Evolutionary conservation across 2,329 filamentous ascomycete genomes (phyloP), one percentile per base, ranked within the genome.

Genomic region (Neodidymelliopsis sp.): DNA sequence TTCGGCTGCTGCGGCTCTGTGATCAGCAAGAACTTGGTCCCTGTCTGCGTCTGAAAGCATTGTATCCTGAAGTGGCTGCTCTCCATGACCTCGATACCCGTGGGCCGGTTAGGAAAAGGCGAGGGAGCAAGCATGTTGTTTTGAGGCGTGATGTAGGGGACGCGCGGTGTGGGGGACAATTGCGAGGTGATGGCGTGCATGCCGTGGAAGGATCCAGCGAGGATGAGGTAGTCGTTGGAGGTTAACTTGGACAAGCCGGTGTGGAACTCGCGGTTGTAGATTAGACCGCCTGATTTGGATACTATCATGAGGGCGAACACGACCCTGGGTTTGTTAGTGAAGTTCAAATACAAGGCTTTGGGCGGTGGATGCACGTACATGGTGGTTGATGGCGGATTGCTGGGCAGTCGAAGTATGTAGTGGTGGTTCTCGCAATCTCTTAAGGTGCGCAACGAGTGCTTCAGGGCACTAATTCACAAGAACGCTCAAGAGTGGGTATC

Each of bases 241-340:
- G 85, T 90, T 63, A 99, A 86, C 72, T 93, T 91, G 73, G 90
- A 89, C 51, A 99, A 83, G 53, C 85, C 89, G 31, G 93, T 85
- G 66, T 92, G 87, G 74, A 99, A 97, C 69, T 91, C 90, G 64
- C 91, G 90, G 76, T 97, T 93, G 81, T 96, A 99, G 75, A 99
- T 87, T 43, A 99, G 83, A 65, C 94, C 94, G 53, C 92, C 94
- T 58, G 94, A 92, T 82, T 99, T 99, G 81, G 97, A 97, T 80
- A 99, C 96, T 73, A 99, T 88, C 73, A 97, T 91, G 69, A 99
- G 87, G 50, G 92, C 87, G 75, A 95, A 94, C 73, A 99, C 89
- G 60, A 91, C 90, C 94, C 92, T 97, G 62, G n/a, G 44, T 9
- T 23, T 12, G 25, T 67, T 39, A 67, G 59, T 38, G 22, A 2